These are phyloP conservation scores for Sporothrix pseudoabietina DNA, from an alignment of 2,329 filamentous ascomycete species.

Conservation along the genomic window DNA sequence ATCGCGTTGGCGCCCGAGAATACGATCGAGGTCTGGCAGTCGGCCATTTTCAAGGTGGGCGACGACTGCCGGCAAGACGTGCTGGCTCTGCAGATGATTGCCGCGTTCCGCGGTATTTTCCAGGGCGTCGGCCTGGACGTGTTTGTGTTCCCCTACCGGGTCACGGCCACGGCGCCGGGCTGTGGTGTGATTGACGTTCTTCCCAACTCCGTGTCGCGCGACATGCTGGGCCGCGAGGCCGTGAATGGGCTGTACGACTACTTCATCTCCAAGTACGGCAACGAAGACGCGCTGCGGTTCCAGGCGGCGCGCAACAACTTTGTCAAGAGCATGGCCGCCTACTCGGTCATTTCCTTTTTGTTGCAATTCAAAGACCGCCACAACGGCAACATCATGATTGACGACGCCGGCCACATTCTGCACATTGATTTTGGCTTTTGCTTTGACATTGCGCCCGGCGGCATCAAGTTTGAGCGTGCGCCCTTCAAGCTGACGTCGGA, in stretches of 20 bases:
- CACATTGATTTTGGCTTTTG: constrained; percentile 99
- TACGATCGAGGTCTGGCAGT: constrained; percentile 95
- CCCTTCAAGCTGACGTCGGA: constrained; percentile 97
- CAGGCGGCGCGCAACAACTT: constrained; percentile 96
- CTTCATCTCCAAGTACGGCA: constrained; percentile 95
- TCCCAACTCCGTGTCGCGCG: constrained; percentile 94
- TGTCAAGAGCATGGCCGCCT: constrained; percentile 98
- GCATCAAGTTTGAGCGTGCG: constrained; percentile 95
- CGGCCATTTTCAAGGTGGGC: constrained; percentile 98
- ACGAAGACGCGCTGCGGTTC: constrained; percentile 91
- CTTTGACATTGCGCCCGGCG: constrained; percentile 96
- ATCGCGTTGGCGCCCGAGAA: constrained; percentile 45
- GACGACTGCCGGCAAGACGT: constrained; percentile 98
- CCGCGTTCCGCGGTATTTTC: constrained; percentile 96
- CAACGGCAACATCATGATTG: constrained; percentile 99
- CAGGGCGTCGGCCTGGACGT: constrained; percentile 92
- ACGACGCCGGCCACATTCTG: constrained; percentile 93
- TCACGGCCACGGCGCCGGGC: constrained; percentile 94
- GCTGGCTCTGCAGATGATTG: constrained; percentile 94
- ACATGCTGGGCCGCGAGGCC: constrained; percentile 97
- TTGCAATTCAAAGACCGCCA: constrained; percentile 99
- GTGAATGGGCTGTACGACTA: constrained; percentile 99
- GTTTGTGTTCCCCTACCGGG: constrained; percentile 94
- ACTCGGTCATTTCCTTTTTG: constrained; percentile 94
- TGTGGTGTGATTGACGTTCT: constrained; percentile 98